A percentile compares a stretch with the other conserved stretches of the same genome.
phyloP scores from a whole-genome alignment of 169 alveolate species.

The Eimeria praecox region DNA sequence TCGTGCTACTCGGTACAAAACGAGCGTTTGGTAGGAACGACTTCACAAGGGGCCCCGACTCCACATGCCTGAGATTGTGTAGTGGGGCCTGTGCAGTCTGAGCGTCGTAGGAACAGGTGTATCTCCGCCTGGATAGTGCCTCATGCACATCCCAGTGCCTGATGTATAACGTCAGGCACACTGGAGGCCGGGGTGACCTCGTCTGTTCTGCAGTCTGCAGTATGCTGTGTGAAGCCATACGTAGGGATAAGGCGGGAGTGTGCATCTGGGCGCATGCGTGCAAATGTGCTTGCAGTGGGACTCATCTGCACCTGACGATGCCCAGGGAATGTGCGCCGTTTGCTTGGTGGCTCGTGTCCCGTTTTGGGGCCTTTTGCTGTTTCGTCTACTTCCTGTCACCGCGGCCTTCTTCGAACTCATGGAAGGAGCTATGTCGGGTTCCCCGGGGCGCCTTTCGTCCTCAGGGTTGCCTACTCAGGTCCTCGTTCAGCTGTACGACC shows the following conservation, averaged over 20 bases:
- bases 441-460: neutral
- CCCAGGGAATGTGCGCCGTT: conserved; percentile 67
- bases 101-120: neutral
- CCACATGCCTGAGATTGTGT: neutral
- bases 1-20: conserved; percentile 43
- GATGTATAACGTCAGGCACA: neutral
- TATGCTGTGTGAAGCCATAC: neutral
- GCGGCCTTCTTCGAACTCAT: conserved; percentile 68
- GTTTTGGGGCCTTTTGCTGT: conserved; percentile 74
- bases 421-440: conserved; percentile 19
- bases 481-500: conserved; percentile 54
- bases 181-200: neutral
- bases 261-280: neutral
- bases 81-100: neutral
- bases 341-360: conserved; percentile 75
- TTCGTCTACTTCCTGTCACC: conserved; percentile 76
- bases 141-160: neutral
- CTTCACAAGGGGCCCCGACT: neutral
- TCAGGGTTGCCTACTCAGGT: conserved; percentile 49
- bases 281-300: conserved; percentile 33
- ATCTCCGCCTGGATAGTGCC: neutral
- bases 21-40: conserved; percentile 41
- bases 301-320: conserved; percentile 28
- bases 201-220: neutral
- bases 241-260: neutral